Evolutionary conservation across 805 yeast genomes (phyloP), one percentile per base, ranked within the genome.

Genomic region (Lachancea lanzarotensis): DNA sequence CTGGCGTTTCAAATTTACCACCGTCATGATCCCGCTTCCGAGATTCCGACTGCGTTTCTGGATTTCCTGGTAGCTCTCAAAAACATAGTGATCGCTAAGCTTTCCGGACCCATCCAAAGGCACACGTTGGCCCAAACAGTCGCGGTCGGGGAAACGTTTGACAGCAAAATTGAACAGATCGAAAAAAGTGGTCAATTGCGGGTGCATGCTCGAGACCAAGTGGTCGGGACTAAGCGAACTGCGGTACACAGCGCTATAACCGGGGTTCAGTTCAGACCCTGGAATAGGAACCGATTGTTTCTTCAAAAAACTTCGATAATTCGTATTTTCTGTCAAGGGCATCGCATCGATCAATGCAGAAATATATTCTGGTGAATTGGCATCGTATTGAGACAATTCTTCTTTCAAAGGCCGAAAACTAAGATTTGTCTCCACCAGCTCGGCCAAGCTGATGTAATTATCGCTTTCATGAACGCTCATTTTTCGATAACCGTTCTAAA

Each of bases 11-110:
- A 54, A 52, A 47, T 66, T 65, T 19, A 78, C 75, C 30, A 72
- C 56, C 2, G 73, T 60, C 45, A 72, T 54, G 20, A 78, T 51
- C 7, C 87, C 89, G 11, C 82, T 60, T 4, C 85, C 89, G 25
- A 79, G 66, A 42, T 67, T 53, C 33, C 65, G 62, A 41, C 77
- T 71, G 46, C 78, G 65, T 25, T 57, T 50, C 15, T 70, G 69
- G 20, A 76, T 69, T 42, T 69, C 60, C 5, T 47, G 53, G 54
- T 71, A 81, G 2, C 75, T 60, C 35, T 72, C 66, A 55, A 66
- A 71, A 3, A 70, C 61, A 64, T 71, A 82, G 29, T 56, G 43
- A 18, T 68, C 63, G 15, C 67, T 65, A 63, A 72, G 74, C 7
- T 54, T 58, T 9, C 68, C 65, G 2, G 68, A 55, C 4, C 52